Conservation (phyloP, 1,284 basidiomycete genomes). For the Mycosarcoma maydis region DNA sequence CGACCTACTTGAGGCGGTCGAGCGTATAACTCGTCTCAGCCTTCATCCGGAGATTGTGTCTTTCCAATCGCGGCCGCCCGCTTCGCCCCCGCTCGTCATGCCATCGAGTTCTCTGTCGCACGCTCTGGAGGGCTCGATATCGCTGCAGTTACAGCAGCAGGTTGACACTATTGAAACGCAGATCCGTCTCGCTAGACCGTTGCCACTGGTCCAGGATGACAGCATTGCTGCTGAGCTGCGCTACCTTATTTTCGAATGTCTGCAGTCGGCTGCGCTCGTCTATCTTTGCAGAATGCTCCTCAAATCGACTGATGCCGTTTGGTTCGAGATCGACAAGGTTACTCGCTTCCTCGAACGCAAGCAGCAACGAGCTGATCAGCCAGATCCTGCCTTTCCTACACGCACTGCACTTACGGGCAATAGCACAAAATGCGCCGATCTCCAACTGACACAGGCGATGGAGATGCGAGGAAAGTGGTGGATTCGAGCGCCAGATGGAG, state of each 20-base stretch:
- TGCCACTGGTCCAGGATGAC: slow-evolving; percentile 18
- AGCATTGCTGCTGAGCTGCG: slow-evolving; percentile 26
- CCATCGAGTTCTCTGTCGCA: slow-evolving; percentile 10
- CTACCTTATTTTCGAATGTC: slow-evolving; percentile 28
- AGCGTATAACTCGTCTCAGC: slow-evolving; percentile 9
- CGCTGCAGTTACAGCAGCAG: slow-evolving; percentile 11
- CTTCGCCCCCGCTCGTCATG: slow-evolving; percentile 9
- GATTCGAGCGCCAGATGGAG: slow-evolving; percentile 19
- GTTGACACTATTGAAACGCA: slow-evolving; percentile 17
- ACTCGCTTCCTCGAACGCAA: slow-evolving; percentile 23
- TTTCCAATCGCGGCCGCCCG: background rate
- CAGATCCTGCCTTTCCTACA: background rate
- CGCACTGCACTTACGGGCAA: background rate
- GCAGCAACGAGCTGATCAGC: background rate
- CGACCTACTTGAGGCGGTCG: slow-evolving; percentile 29
- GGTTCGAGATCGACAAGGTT: slow-evolving; percentile 23
- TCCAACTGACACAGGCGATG: slow-evolving; percentile 11
- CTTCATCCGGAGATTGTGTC: background rate
- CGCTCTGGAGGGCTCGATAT: slow-evolving; percentile 6
- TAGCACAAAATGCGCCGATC: background rate
- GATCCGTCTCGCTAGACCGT: slow-evolving; percentile 15
- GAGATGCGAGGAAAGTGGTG: slow-evolving; percentile 21
- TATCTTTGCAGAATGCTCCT: slow-evolving; percentile 17
- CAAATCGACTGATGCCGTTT: slow-evolving; percentile 17
- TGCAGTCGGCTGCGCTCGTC: slow-evolving; percentile 19